Conservation (phyloP, 257 asterid species). For the Solanum chiquidenum region DNA sequence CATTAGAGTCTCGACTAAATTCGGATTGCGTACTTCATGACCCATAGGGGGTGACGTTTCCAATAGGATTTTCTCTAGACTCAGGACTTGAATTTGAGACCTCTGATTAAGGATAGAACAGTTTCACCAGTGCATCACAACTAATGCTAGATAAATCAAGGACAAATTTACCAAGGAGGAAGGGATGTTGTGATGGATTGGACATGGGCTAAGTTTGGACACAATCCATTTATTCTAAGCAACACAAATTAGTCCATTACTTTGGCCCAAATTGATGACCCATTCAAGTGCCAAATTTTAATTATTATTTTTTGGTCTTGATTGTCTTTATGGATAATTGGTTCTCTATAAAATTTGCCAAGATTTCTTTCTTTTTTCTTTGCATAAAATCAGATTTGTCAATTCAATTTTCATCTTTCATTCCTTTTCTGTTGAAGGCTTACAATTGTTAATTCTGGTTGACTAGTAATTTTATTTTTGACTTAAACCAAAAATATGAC, state of each 20-base stretch:
- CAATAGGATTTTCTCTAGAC: no score
- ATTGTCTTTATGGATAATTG: no score
- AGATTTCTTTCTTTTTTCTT: not conserved
- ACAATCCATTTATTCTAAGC: not conserved
- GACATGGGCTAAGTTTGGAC: not conserved
- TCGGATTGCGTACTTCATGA: fast-evolving
- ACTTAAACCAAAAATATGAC: not conserved
- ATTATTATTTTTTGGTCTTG: no score
- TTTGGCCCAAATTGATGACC: not conserved
- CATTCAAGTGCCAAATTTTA: not conserved
- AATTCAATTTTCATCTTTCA: not conserved
- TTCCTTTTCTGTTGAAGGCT: not conserved
- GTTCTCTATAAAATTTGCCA: no score
- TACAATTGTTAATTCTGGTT: not conserved
- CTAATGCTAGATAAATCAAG: no score
- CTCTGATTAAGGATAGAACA: no score
- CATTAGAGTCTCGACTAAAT: no score
- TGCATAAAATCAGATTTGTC: not conserved
- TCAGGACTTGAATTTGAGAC: fast-evolving
- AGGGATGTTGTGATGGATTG: not conserved
- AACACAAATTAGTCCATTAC: not conserved
- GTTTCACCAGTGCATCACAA: fast-evolving
- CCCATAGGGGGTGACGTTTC: not conserved
- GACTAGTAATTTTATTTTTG: not conserved
- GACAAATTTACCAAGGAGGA: not conserved